These are phyloP conservation scores for Rubia balearica DNA, from an alignment of 305 asterid species.

Conservation along the genomic window DNA sequence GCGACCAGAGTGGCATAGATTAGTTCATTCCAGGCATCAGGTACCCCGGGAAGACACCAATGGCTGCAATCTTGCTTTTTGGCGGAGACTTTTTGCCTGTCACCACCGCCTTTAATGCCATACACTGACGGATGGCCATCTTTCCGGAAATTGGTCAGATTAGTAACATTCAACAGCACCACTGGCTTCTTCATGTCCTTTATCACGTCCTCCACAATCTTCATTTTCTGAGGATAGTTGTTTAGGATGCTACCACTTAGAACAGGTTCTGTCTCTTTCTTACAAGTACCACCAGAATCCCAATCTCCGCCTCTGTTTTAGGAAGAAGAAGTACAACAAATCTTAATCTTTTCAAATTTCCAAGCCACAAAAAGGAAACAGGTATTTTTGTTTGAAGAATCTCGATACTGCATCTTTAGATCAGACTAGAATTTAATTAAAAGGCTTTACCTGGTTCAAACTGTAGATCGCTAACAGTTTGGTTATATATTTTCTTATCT, in stretches of 20 bases:
- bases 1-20: conserved; percentile 62
- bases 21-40: conserved; percentile 96
- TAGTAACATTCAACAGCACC: conserved; percentile 62
- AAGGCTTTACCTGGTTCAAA: neutral
- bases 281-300: conserved; percentile 95
- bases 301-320: conserved; percentile 92
- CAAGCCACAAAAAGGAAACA: neutral
- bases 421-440: neutral
- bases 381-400: neutral
- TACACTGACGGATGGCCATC: conserved; percentile 92
- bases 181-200: conserved; percentile 47
- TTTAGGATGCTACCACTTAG: conserved; percentile 50
- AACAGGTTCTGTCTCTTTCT: conserved; percentile 67
- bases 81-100: conserved; percentile 46
- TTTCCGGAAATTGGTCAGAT: conserved; percentile 72
- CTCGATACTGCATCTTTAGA: neutral
- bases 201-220: conserved; percentile 55
- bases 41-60: conserved; percentile 98
- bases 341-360: neutral
- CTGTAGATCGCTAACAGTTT: neutral
- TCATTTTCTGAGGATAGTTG: conserved; percentile 78
- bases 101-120: conserved; percentile 55
- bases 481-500: neutral
- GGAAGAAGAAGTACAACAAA: conserved; percentile 8
- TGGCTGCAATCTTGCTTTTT: conserved; percentile 91